Evolutionary conservation across 2,329 filamentous ascomycete species (phyloP), one percentile per base, ranked within the genome.

Genomic region (Xylariaceae sp.): DNA sequence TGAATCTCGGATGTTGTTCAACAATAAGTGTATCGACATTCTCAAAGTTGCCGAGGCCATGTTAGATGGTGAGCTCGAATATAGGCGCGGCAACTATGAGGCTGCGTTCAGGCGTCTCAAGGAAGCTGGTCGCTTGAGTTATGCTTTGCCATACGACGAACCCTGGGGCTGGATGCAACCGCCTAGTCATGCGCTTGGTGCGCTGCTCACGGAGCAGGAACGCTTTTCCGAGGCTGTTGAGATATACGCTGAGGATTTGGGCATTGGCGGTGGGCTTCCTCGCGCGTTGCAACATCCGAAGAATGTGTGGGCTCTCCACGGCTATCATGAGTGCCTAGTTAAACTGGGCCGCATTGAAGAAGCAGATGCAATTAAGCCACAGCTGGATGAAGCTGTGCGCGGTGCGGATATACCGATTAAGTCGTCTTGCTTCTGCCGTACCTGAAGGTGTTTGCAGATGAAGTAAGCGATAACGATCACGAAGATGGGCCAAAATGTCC

Each of bases 161-260:
- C 86, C 86, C 0, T 88, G 85, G 85, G 83, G 82, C 0, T 89
- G 85, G 85, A 88, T 89, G 84, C 82, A 86, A 58, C 85, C 85
- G 0, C 77, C 80, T 0, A 71, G 84, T 3, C 85, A 89, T 61
- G 85, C 85, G 0, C 83, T 83, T 40, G 85, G 81, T 1, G 85
- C 85, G 0, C 68, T 90, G 3, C 61, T 87, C 22, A 69, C 87
- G 11, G 85, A 89, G 58, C 83, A 85, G 56, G 79, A 76, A 0
- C 67, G 67, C n/a, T 67, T 77, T 0, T 70, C 76, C 20, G 69
- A 83, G 39, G 82, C 83, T 0, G 64, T 72, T 2, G 69, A 59
- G 1, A 73, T 81, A 1, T 87, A 86, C 52, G 67, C 64, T 17
- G 80, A 79, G 0, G 82, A 86, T 55, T 61, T 86, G 12, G 83